Evolutionary conservation across 2,329 filamentous ascomycete genomes (phyloP).

Genomic region (Colletotrichum lentis): DNA sequence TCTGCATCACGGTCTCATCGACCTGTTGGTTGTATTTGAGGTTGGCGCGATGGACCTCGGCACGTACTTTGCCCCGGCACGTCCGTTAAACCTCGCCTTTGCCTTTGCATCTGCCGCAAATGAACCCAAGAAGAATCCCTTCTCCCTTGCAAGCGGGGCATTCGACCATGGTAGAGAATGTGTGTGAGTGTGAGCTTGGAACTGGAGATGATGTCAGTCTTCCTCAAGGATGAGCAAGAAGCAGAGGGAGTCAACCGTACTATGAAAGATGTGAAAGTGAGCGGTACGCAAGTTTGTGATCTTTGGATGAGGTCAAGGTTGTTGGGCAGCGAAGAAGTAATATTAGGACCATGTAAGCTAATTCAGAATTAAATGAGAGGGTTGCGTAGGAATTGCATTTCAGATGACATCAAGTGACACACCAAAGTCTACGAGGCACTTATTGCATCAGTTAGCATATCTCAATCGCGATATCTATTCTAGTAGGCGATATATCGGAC

Average conservation of each 20-base stretch:
- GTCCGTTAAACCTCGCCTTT: slow-evolving; percentile 3
- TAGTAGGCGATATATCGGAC: neutral
- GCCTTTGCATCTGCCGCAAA: neutral
- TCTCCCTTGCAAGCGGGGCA: slow-evolving; percentile 2
- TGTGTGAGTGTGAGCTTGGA: neutral
- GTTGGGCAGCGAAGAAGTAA: neutral
- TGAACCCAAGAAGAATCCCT: neutral
- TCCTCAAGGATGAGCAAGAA: neutral
- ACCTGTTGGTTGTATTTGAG: neutral
- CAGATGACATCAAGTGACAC: neutral
- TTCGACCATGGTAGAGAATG: neutral
- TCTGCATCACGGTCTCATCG: too few species aligned
- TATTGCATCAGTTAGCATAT: neutral
- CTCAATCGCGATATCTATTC: neutral
- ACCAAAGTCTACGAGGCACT: neutral
- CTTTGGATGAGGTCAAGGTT: neutral
- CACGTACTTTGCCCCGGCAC: neutral
- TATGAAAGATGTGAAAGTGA: neutral
- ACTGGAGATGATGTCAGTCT: neutral
- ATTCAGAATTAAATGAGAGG: neutral
- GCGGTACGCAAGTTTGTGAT: neutral
- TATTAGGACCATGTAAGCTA: neutral
- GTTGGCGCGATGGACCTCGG: neutral
- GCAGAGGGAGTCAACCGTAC: neutral
- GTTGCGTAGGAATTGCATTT: neutral